Percentiles rank a stretch among this genome's conserved stretches.
Evolutionary conservation across 805 yeast species (phyloP).

Genomic region (Starmerella floris): DNA sequence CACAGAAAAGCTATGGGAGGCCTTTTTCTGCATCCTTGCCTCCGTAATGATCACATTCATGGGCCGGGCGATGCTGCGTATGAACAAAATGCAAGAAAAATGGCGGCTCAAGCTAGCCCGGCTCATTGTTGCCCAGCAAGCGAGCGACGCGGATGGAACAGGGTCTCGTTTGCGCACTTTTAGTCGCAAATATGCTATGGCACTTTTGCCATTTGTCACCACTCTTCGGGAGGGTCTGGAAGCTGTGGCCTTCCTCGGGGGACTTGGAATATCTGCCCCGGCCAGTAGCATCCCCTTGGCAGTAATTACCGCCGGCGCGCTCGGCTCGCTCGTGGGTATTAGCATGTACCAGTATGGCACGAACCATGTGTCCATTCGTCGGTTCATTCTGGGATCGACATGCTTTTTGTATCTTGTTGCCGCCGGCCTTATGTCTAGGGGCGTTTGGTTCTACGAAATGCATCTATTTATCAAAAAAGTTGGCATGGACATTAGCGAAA

Average conservation of each 20-base stretch:
- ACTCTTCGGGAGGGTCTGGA: slow-evolving; percentile 82
- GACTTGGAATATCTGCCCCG: slow-evolving; percentile 67
- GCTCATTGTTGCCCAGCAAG: slow-evolving; percentile 23
- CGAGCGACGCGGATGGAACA: slow-evolving; percentile 1
- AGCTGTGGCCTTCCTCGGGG: slow-evolving; percentile 85
- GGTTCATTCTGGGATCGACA: slow-evolving; percentile 60
- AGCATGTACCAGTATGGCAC: slow-evolving; percentile 59
- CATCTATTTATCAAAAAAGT: slow-evolving; percentile 62
- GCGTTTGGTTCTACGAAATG: slow-evolving; percentile 80
- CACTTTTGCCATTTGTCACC: slow-evolving; percentile 70
- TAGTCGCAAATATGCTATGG: slow-evolving; percentile 48
- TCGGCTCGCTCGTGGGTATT: slow-evolving; percentile 54
- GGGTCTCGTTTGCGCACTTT: slow-evolving; percentile 7
- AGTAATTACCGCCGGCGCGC: slow-evolving; percentile 40
- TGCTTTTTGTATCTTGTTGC: slow-evolving; percentile 73
- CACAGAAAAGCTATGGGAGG: slow-evolving; percentile 86
- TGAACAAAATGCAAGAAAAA: slow-evolving; percentile 69
- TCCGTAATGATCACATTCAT: slow-evolving; percentile 66
- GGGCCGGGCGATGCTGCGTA: slow-evolving; percentile 73
- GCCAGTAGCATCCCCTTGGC: slow-evolving; percentile 52
- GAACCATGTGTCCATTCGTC: slow-evolving; percentile 58
- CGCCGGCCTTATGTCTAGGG: slow-evolving; percentile 74
- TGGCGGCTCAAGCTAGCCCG: slow-evolving; percentile 54
- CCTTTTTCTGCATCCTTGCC: slow-evolving; percentile 63
- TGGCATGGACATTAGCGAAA: slow-evolving; percentile 77